Base-by-base conservation (phyloP, 345 rosid species). In the Capsella bursapastoris region DNA sequence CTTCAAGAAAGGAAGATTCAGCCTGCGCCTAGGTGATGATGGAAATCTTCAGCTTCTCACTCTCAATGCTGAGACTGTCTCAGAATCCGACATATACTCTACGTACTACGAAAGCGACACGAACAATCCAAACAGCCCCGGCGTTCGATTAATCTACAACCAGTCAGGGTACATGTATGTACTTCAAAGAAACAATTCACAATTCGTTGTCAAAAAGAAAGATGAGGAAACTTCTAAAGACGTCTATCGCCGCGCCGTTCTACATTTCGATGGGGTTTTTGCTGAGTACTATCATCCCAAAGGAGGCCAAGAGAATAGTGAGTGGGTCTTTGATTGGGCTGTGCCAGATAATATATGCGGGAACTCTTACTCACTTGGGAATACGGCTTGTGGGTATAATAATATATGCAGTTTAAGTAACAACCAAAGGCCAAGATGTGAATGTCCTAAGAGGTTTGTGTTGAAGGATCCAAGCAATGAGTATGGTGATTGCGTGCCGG, bases 211-310 rank as follows among this genome's bases (percentile, higher is more conserved):
- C 60, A 25, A n/a, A 1, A 8, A 28, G 4, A 5, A 40, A 59
- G 51, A 8, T 70, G 82, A 16, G 14, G 14, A 15, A 7, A 8
- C 60, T 38, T 61, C 41, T 8, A 43, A 13, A 15, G 75, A 81
- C 5, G 78, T 63, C 31, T 88, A 85, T 62, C 83, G 60, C 57
- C 75, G 92, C 47, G 87, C 79, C 3, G 74, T 76, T 41, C 27
- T 89, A 8, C 92, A 89, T n/a, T 79, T 66, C 32, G 88, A 87
- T 63, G 86, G 95, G 3, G 84, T 85, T 65, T 77, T 91, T 29
- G 82, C 88, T 77, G 81, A 75, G 12, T 86, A 88, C 51, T 78
- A 77, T 15, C 83, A 87, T 75, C 86, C 88, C 6, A 90, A 72
- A 78, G 49, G 15, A 3, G 44, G 15, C 4, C 13, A 55, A 12